Percentiles rank a stretch among this genome's conserved stretches.
These are phyloP conservation scores for Pseudognaphalium luteoalbum DNA, from an alignment of 129 eudicot species.

Conservation along the genomic window DNA sequence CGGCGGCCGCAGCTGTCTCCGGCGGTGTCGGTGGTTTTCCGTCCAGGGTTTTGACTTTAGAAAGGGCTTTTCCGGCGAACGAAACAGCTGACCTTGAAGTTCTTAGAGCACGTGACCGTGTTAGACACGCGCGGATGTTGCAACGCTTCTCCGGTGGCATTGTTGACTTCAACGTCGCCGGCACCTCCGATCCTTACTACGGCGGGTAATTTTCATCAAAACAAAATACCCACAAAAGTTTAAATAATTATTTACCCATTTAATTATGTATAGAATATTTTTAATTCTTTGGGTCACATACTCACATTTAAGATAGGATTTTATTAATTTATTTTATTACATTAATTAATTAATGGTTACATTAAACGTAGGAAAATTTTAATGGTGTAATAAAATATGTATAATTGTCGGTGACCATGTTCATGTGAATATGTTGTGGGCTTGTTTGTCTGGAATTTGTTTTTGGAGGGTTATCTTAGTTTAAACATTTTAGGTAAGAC, in stretches of 20 bases:
- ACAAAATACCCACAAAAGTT: background rate
- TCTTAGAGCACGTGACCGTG: conserved; percentile 59
- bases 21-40: conserved; percentile 34
- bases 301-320: background rate
- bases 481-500: conserved; percentile 17
- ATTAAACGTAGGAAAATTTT: background rate
- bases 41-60: conserved; percentile 54
- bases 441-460: conserved; percentile 32
- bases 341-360: background rate
- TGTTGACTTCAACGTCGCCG: conserved; percentile 75
- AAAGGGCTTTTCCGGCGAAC: conserved; percentile 76
- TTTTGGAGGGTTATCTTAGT: conserved; percentile 9
- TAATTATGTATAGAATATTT: no score
- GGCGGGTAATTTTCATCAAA: conserved; percentile 60
- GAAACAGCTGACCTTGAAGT: conserved; percentile 55
- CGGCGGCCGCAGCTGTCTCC: conserved; percentile 33
- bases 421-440: conserved; percentile 27
- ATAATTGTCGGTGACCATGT: conserved; percentile 38
- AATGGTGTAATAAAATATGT: conserved; percentile 4
- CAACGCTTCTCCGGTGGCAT: conserved; percentile 70
- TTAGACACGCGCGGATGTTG: conserved; percentile 72
- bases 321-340: no score
- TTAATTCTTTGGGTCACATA: background rate
- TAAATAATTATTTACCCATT: background rate
- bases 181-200: conserved; percentile 79